phyloP scores from a whole-genome alignment of 1,139 yeast species.

The Yamadazyma membranifaciens region DNA sequence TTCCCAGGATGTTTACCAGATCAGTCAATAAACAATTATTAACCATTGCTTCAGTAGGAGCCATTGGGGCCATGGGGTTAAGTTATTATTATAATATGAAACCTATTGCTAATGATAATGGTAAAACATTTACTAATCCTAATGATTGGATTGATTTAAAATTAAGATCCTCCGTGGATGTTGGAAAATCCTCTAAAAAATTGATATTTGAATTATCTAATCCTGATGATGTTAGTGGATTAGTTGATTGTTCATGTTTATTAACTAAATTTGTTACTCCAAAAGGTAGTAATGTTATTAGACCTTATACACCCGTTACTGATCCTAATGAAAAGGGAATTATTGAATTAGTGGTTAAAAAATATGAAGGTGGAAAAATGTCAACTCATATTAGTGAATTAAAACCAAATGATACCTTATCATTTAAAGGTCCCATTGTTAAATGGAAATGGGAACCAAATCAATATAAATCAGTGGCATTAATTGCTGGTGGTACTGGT shows the following conservation, averaged over 20 bases:
- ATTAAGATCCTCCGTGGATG: conserved; percentile 52
- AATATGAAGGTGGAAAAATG: conserved; percentile 83
- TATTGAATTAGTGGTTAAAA: conserved; percentile 80
- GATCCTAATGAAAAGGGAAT: conserved; percentile 69
- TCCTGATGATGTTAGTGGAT: conserved; percentile 70
- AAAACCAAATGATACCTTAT: conserved; percentile 75
- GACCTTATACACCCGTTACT: conserved; percentile 95
- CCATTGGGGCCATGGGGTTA: conserved; percentile 54
- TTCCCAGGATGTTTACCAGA: conserved; percentile 5
- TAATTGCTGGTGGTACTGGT: conserved; percentile 97
- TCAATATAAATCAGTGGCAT: conserved; percentile 70
- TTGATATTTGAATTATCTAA: conserved; percentile 72
- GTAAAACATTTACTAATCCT: conserved; percentile 64
- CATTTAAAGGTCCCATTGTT: conserved; percentile 92
- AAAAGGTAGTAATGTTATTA: conserved; percentile 84
- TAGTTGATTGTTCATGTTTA: conserved; percentile 76
- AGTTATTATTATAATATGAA: conserved; percentile 41
- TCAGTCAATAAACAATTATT: conserved; percentile 9
- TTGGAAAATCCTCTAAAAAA: conserved; percentile 65
- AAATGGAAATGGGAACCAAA: conserved; percentile 94
- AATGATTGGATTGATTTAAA: conserved; percentile 82
- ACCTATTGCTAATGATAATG: conserved; percentile 44
- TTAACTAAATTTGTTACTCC: conserved; percentile 79
- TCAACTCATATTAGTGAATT: conserved; percentile 70
- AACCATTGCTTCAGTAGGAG: conserved; percentile 14